These are phyloP conservation scores for Phaeosphaeria sp. DNA, from an alignment of 2,329 filamentous ascomycete genomes.

Conservation along the genomic window DNA sequence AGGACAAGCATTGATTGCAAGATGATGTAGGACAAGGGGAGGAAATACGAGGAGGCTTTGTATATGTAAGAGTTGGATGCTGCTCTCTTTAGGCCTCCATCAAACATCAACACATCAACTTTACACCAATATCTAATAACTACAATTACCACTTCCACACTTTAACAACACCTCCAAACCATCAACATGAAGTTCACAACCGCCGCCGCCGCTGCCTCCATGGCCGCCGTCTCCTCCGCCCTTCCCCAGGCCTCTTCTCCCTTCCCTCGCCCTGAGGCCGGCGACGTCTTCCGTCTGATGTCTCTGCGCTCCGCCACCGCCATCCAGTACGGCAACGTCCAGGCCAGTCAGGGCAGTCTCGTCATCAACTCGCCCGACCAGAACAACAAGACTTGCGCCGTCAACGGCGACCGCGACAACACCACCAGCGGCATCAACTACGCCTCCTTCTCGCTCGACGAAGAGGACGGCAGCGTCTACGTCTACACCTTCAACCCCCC, in stretches of 20 bases:
- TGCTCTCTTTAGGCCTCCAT: slow-evolving; percentile 4
- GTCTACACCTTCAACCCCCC: slow-evolving; percentile 56
- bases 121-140: background rate
- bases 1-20: slow-evolving; percentile 1
- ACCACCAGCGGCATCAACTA: slow-evolving; percentile 26
- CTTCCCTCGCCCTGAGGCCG: slow-evolving; percentile 26
- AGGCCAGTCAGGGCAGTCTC: slow-evolving; percentile 56
- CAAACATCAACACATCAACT: slow-evolving; percentile 5
- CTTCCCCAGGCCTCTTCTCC: slow-evolving; percentile 27
- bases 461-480: slow-evolving; percentile 48
- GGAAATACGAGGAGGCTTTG: slow-evolving; percentile 6
- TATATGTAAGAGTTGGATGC: slow-evolving; percentile 8
- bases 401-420: slow-evolving; percentile 12
- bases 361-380: slow-evolving; percentile 53
- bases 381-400: slow-evolving; percentile 56
- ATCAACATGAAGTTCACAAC: slow-evolving; percentile 42
- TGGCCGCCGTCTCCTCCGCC: slow-evolving; percentile 34
- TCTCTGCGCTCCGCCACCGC: slow-evolving; percentile 58
- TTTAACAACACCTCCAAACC: slow-evolving; percentile 11
- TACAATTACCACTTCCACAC: background rate
- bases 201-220: slow-evolving; percentile 26
- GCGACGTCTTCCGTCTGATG: slow-evolving; percentile 57
- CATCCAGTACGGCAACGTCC: slow-evolving; percentile 57
- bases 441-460: slow-evolving; percentile 60
- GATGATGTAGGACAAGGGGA: slow-evolving; percentile 8